A percentile compares a stretch with the other conserved stretches of the same genome.
Evolutionary conservation across 441 rosid genomes (phyloP).

Genomic region (Adansonia madagascariensis): DNA sequence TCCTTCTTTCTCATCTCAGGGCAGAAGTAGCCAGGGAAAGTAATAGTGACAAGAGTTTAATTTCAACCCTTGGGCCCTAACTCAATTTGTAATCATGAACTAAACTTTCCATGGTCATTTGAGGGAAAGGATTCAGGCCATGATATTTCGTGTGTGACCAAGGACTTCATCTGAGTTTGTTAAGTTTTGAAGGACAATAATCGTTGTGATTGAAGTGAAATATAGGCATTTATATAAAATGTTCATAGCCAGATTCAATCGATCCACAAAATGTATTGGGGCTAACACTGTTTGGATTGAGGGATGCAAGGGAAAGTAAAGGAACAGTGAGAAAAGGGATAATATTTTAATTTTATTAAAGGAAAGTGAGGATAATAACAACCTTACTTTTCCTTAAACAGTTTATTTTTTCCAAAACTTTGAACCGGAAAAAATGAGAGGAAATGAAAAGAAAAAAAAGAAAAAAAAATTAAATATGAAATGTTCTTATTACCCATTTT

Average conservation of each 20-base stretch:
- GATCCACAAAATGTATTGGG: not conserved
- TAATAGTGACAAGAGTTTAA: not conserved
- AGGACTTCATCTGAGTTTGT: not conserved
- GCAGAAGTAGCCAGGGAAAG: constrained; percentile 40
- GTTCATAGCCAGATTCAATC: not conserved
- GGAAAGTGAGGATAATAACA: too few species aligned
- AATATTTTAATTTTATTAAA: too few species aligned
- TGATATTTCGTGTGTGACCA: not conserved
- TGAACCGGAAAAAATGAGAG: too few species aligned
- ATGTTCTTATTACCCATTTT: too few species aligned
- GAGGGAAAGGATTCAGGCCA: not conserved
- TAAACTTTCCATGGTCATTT: not conserved
- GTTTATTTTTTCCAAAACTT: too few species aligned
- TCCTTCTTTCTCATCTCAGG: constrained; percentile 51
- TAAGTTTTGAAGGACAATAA: not conserved
- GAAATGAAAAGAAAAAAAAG: too few species aligned
- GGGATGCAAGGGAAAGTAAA: too few species aligned
- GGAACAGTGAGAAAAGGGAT: too few species aligned
- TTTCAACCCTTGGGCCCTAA: not conserved
- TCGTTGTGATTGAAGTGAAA: not conserved
- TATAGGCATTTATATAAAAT: not conserved
- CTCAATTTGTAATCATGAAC: not conserved
- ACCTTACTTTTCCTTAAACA: too few species aligned
- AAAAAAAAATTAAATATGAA: too few species aligned
- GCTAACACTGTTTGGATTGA: too few species aligned